A percentile compares a stretch with the other conserved stretches of the same genome.
phyloP scores from a whole-genome alignment of 2,329 filamentous ascomycete genomes.

The Sporothrix variecibatus region DNA sequence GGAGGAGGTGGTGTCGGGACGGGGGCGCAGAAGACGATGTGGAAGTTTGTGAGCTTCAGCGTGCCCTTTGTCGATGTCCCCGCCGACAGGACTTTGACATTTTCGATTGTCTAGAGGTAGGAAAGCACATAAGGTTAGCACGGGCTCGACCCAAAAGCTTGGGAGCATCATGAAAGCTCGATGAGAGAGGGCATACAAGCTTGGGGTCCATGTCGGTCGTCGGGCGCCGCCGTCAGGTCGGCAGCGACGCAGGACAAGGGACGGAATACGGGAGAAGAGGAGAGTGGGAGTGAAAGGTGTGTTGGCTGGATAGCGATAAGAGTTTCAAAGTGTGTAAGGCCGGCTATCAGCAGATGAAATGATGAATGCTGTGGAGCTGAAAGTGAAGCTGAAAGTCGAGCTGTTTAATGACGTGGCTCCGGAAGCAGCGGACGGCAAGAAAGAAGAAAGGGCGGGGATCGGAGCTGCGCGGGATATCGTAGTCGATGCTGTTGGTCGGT shows the following conservation, averaged over 20 bases:
- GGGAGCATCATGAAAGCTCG: background rate
- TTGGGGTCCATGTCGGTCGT: conserved; percentile 33
- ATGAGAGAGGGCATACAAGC: conserved; percentile 27
- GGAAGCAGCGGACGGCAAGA: conserved; percentile 12
- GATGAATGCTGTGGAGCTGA: background rate
- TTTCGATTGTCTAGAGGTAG: conserved; percentile 50
- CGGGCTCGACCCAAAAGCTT: background rate
- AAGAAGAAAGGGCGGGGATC: background rate
- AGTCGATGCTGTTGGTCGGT: background rate
- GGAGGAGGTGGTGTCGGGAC: conserved; percentile 36
- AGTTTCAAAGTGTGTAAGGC: background rate
- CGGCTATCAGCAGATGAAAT: background rate
- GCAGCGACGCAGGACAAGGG: conserved; percentile 5
- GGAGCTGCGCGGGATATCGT: conserved; percentile 3
- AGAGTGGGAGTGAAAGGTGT: background rate
- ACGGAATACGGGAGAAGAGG: background rate
- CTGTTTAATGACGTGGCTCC: background rate
- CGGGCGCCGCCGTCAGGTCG: conserved; percentile 23
- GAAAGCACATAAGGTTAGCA: background rate
- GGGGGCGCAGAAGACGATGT: conserved; percentile 57
- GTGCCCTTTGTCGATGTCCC: conserved; percentile 60
- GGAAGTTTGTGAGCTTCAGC: conserved; percentile 63
- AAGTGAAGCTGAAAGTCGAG: background rate
- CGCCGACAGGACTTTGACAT: conserved; percentile 61
- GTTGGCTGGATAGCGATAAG: background rate